A percentile compares a stretch with the other conserved stretches of the same genome.
Evolutionary conservation across 345 rosid species (phyloP).

Genomic region (Eucalyptus pauciflora): DNA sequence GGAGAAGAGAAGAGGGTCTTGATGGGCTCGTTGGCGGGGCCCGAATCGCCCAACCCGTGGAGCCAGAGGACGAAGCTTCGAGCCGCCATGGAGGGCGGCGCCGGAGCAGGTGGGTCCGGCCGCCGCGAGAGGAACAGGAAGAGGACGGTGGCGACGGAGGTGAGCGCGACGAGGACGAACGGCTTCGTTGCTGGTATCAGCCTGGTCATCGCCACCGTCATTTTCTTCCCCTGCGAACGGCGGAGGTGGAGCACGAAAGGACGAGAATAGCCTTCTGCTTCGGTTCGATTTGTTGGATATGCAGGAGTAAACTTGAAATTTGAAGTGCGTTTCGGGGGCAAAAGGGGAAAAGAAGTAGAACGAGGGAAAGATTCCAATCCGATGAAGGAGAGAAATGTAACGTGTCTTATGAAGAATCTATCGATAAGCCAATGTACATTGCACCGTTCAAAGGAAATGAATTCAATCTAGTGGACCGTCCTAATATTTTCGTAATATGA

Average conservation of each 20-base stretch:
- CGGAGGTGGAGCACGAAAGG: not conserved
- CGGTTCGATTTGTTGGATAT: not conserved
- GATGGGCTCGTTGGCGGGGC: conserved; percentile 88
- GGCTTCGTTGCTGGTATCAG: not conserved
- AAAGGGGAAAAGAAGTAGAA: not conserved
- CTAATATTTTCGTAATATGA: not conserved
- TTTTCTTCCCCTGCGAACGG: not conserved
- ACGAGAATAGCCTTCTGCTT: not conserved
- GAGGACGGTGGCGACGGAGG: conserved; percentile 13
- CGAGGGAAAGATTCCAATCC: not conserved
- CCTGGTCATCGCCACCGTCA: not conserved
- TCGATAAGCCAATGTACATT: not conserved
- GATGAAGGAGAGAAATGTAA: not conserved
- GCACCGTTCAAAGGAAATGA: not conserved
- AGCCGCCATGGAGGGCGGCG: conserved; percentile 30
- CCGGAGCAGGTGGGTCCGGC: conserved; percentile 9
- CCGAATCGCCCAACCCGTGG: conserved; percentile 78
- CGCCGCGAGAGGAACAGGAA: conserved; percentile 17
- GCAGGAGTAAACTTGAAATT: not conserved
- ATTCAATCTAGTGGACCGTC: not conserved
- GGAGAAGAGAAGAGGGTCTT: conserved; percentile 51
- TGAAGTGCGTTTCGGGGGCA: not conserved
- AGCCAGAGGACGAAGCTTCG: conserved; percentile 75
- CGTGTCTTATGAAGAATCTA: not conserved
- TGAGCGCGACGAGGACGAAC: not conserved